Evolutionary conservation across 805 yeast genomes (phyloP).

Genomic region (Candida sithepensis): DNA sequence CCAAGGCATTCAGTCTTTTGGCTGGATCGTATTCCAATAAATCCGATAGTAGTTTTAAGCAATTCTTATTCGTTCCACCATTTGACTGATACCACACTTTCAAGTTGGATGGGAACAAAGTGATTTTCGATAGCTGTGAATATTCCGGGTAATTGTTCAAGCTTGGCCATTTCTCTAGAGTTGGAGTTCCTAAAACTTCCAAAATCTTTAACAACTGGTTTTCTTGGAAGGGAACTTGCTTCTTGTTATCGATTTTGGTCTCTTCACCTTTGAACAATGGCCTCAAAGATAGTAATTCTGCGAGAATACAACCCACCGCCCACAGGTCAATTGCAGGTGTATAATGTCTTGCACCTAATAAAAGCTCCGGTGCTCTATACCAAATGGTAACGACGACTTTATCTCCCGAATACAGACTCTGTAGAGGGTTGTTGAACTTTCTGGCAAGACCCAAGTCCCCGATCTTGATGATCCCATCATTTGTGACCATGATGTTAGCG

Average conservation of each 20-base stretch:
- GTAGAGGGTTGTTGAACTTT: constrained; percentile 80
- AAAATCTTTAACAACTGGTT: constrained; percentile 88
- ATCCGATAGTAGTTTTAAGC: constrained; percentile 59
- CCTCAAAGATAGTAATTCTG: constrained; percentile 80
- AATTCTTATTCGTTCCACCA: constrained; percentile 69
- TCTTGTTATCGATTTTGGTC: constrained; percentile 90
- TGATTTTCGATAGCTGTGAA: constrained; percentile 54
- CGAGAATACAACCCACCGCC: constrained; percentile 95
- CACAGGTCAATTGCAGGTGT: constrained; percentile 90
- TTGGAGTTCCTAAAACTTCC: constrained; percentile 92
- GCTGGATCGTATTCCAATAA: constrained; percentile 83
- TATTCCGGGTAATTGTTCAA: constrained; percentile 83
- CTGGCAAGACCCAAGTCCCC: constrained; percentile 95
- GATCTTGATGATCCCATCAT: constrained; percentile 86
- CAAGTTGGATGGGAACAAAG: constrained; percentile 63
- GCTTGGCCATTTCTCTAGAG: constrained; percentile 72
- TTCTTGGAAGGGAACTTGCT: constrained; percentile 89
- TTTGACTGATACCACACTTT: constrained; percentile 83
- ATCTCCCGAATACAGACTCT: constrained; percentile 85
- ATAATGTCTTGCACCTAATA: constrained; percentile 89
- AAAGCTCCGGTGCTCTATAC: constrained; percentile 91
- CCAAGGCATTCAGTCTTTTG: constrained; percentile 70
- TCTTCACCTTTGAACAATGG: constrained; percentile 98
- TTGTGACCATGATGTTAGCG: constrained; percentile 94
- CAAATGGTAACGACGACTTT: constrained; percentile 96